phyloP scores from a whole-genome alignment of 2,329 filamentous ascomycete species.

The Aspergillus ruber region DNA sequence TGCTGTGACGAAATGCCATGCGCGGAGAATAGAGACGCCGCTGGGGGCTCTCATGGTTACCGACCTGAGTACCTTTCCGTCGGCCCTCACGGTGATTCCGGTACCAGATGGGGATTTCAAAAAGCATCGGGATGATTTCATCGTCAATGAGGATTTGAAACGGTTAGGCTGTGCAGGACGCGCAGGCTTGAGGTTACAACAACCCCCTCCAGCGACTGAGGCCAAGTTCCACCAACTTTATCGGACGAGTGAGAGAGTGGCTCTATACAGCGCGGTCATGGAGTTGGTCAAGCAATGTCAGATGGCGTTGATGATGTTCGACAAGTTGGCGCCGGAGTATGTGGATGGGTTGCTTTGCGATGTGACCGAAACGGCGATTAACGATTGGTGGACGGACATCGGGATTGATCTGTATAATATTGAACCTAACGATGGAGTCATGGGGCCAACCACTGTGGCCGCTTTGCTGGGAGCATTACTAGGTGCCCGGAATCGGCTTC shows the following conservation, averaged over 20 bases:
- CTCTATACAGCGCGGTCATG: slow-evolving; percentile 69
- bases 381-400: slow-evolving; percentile 94
- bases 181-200: slow-evolving; percentile 72
- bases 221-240: slow-evolving; percentile 92
- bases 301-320: slow-evolving; percentile 79
- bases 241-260: slow-evolving; percentile 74
- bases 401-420: slow-evolving; percentile 87
- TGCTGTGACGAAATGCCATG: slow-evolving; percentile 77
- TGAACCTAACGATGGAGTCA: slow-evolving; percentile 84
- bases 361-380: slow-evolving; percentile 80
- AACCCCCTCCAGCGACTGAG: slow-evolving; percentile 72
- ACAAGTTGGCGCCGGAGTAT: slow-evolving; percentile 78
- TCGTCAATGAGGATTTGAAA: slow-evolving; percentile 92
- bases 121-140: slow-evolving; percentile 73
- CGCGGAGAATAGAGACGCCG: slow-evolving; percentile 71
- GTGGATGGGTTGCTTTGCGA: slow-evolving; percentile 91
- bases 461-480: slow-evolving; percentile 81
- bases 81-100: slow-evolving; percentile 81
- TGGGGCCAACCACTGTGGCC: slow-evolving; percentile 86
- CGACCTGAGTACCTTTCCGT: slow-evolving; percentile 86
- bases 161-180: slow-evolving; percentile 85
- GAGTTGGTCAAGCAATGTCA: slow-evolving; percentile 91
- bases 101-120: slow-evolving; percentile 81
- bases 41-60: slow-evolving; percentile 88
- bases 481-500: slow-evolving; percentile 82